A percentile compares a stretch with the other conserved stretches of the same genome.
Conservation (phyloP, 179 eudicot genomes). For the Silene vulgaris region DNA sequence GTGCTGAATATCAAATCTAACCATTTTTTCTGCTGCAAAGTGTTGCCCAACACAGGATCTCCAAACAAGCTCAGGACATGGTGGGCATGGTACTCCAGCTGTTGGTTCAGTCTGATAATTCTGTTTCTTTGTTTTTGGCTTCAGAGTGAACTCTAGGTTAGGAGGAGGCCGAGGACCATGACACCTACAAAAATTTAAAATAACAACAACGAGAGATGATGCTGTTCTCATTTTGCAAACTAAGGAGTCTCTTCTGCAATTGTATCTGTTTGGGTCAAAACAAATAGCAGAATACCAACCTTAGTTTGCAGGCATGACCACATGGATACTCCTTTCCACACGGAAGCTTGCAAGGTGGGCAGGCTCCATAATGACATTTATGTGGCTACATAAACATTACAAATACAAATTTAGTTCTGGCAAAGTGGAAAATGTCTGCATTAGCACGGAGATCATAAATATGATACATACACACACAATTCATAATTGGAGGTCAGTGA, state of each 20-base stretch:
- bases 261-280: not conserved
- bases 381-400: constrained; percentile 51
- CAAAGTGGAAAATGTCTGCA: not conserved
- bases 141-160: constrained; percentile 71
- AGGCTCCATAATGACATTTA: constrained; percentile 96
- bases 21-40: constrained; percentile 86
- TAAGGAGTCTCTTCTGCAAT: not conserved
- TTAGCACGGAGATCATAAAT: not conserved
- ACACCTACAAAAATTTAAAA: constrained; percentile 46
- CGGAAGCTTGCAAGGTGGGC: constrained; percentile 74
- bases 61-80: constrained; percentile 93
- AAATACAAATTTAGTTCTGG: not conserved
- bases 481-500: no score
- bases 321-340: constrained; percentile 85
- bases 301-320: constrained; percentile 76
- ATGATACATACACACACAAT: not conserved
- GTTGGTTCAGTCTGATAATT: constrained; percentile 48
- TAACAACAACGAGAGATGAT: not conserved
- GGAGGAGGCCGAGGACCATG: constrained; percentile 96
- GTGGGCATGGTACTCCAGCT: constrained; percentile 80
- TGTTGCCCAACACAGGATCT: constrained; percentile 88
- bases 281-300: constrained; percentile 34
- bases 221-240: not conserved
- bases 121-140: constrained; percentile 77
- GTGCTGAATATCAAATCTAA: constrained; percentile 28